These are phyloP conservation scores for Quercus mongolica DNA, from an alignment of 306 rosid species.

Conservation along the genomic window DNA sequence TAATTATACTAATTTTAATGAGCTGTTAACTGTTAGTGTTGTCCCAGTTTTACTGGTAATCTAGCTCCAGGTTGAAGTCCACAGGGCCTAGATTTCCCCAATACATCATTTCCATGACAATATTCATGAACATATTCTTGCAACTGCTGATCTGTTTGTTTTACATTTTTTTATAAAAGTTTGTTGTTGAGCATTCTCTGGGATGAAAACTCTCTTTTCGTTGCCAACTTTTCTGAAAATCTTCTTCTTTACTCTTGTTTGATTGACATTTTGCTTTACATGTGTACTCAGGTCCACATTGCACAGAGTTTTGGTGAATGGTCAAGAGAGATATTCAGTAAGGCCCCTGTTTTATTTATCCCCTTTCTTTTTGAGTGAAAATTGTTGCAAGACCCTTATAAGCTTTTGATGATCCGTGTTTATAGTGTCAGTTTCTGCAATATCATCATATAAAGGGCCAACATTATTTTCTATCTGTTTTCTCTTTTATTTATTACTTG, in stretches of 20 bases:
- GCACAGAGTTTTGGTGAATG: conserved; percentile 84
- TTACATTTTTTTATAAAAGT: background rate
- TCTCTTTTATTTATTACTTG: background rate
- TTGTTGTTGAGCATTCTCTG: background rate
- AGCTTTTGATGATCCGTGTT: background rate
- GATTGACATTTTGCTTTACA: conserved; percentile 7
- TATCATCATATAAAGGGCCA: background rate
- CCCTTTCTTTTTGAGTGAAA: background rate
- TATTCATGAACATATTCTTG: background rate
- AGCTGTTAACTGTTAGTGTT: background rate
- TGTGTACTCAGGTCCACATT: conserved; percentile 74
- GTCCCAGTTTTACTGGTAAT: background rate
- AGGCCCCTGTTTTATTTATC: conserved; percentile 13
- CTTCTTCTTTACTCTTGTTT: background rate
- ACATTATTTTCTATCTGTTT: background rate
- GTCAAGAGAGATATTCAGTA: conserved; percentile 89
- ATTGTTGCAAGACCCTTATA: background rate
- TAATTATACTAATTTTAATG: background rate
- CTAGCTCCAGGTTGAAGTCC: background rate
- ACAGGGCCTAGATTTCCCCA: background rate
- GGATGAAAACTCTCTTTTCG: background rate
- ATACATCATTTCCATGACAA: background rate
- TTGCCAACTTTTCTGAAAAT: background rate
- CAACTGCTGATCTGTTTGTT: background rate
- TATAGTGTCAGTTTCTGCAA: background rate